Percentiles rank a stretch among this genome's conserved stretches.
Evolutionary conservation across 2,329 filamentous ascomycete species (phyloP).

Genomic region (Myriosclerotinia scirpicola): DNA sequence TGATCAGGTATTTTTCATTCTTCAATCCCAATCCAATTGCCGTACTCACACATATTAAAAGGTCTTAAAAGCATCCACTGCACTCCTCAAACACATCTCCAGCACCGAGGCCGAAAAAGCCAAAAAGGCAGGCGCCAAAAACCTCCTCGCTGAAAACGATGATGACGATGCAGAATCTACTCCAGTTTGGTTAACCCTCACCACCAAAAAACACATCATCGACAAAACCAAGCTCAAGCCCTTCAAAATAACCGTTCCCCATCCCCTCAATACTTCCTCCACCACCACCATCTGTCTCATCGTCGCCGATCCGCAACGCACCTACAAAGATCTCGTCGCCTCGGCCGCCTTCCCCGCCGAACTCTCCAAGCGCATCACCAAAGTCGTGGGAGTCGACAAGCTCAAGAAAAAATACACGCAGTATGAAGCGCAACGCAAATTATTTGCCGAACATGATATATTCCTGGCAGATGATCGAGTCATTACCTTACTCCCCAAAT

Average conservation of each 20-base stretch:
- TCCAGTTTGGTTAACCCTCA: constrained; percentile 62
- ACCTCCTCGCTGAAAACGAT: constrained; percentile 48
- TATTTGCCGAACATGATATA: constrained; percentile 83
- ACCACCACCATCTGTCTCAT: constrained; percentile 80
- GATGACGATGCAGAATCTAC: constrained; percentile 46
- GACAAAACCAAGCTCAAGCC: constrained; percentile 82
- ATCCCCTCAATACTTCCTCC: constrained; percentile 68
- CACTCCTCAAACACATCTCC: constrained; percentile 62
- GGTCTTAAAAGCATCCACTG: constrained; percentile 63
- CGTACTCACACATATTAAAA: constrained; percentile 37
- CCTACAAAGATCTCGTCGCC: constrained; percentile 85
- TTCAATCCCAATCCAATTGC: background rate
- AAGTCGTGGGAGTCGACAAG: constrained; percentile 80
- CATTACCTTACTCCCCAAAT: constrained; percentile 67
- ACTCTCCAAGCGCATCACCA: constrained; percentile 66
- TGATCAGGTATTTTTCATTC: constrained; percentile 36
- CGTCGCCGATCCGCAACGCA: constrained; percentile 75
- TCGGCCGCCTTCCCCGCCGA: constrained; percentile 68
- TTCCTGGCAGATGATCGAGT: constrained; percentile 93
- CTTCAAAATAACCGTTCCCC: constrained; percentile 74
- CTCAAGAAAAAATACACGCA: constrained; percentile 86
- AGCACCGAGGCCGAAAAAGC: constrained; percentile 49
- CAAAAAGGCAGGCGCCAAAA: constrained; percentile 52
- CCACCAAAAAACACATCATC: constrained; percentile 64
- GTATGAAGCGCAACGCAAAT: constrained; percentile 82